phyloP scores from a whole-genome alignment of 352 stramenopile species.

The Phytophthora citrophthora region DNA sequence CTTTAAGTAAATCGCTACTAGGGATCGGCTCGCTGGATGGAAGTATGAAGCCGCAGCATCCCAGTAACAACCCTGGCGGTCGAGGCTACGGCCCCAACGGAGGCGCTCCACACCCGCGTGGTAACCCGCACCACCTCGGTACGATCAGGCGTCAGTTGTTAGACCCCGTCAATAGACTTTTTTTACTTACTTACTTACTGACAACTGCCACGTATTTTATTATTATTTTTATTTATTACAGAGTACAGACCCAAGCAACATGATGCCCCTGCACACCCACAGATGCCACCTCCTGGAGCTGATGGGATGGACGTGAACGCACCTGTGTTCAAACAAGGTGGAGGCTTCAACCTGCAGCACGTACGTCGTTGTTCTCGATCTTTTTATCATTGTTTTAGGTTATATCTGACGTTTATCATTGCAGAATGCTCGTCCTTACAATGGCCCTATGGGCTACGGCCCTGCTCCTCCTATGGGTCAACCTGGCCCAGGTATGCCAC shows the following conservation, averaged over 20 bases:
- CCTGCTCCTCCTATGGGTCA: conserved; percentile 42
- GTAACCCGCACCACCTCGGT: conserved; percentile 51
- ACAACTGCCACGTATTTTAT: background rate
- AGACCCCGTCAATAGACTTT: background rate
- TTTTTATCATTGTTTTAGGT: background rate
- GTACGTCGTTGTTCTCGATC: conserved; percentile 28
- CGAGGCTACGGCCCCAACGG: conserved; percentile 36
- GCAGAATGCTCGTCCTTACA: conserved; percentile 48
- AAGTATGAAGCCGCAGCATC: conserved; percentile 64
- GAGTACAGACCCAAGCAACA: conserved; percentile 55
- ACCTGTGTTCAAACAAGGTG: conserved; percentile 47
- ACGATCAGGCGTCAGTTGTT: background rate
- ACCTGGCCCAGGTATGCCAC: conserved; percentile 33
- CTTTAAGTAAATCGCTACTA: conserved; percentile 23
- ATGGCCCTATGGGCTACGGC: conserved; percentile 45
- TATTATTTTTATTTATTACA: conserved; percentile 10
- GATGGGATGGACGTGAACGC: conserved; percentile 54
- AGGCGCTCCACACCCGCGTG: conserved; percentile 38
- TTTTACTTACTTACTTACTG: conserved; percentile 1
- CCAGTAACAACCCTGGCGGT: conserved; percentile 33
- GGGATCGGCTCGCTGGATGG: conserved; percentile 41
- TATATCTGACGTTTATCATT: background rate
- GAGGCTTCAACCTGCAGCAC: conserved; percentile 49
- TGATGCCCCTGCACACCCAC: conserved; percentile 29
- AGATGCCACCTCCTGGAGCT: conserved; percentile 25